These are phyloP conservation scores for Hypsizygus marmoreus DNA, from an alignment of 768 basidiomycete species.

Conservation along the genomic window DNA sequence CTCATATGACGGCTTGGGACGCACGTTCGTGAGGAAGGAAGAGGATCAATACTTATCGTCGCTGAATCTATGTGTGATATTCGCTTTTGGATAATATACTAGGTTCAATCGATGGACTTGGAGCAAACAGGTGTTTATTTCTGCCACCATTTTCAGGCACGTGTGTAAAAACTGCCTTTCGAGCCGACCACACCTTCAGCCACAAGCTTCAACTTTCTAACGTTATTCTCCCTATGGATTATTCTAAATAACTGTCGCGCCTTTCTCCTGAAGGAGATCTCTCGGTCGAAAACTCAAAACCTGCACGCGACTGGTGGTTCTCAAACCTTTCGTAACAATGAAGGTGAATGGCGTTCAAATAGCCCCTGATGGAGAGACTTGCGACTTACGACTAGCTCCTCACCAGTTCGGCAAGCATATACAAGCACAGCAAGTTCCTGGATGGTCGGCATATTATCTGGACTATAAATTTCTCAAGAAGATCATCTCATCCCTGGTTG, in stretches of 20 bases:
- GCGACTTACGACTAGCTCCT: conserved; percentile 10
- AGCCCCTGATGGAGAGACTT: conserved; percentile 13
- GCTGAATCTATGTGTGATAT: conserved; percentile 21
- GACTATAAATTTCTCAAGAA: conserved; percentile 99
- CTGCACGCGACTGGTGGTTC: conserved; percentile 13
- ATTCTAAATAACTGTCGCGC: conserved; percentile 1
- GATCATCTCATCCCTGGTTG: conserved; percentile 93
- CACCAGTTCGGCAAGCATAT: conserved; percentile 97
- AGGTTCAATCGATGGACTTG: conserved; percentile 7
- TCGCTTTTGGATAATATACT: conserved; percentile 8
- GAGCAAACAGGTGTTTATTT: conserved; percentile 2
- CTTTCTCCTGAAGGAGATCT: conserved; percentile 12
- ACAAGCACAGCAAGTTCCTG: conserved; percentile 93
- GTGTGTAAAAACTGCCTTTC: conserved; percentile 21
- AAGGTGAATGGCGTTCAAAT: conserved; percentile 18
- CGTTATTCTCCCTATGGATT: conserved; percentile 11
- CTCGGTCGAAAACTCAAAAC: conserved; percentile 4
- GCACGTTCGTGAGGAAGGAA: conserved; percentile 48
- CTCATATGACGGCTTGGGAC: conserved; percentile 59
- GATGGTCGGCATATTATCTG: conserved; percentile 94
- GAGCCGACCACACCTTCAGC: conserved; percentile 1
- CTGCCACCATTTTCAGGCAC: conserved; percentile 21
- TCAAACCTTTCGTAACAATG: conserved; percentile 17
- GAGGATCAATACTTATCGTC: conserved; percentile 11
- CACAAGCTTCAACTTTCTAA: conserved; percentile 7